phyloP scores from a whole-genome alignment of 805 yeast species.

The Candida michaelii region DNA sequence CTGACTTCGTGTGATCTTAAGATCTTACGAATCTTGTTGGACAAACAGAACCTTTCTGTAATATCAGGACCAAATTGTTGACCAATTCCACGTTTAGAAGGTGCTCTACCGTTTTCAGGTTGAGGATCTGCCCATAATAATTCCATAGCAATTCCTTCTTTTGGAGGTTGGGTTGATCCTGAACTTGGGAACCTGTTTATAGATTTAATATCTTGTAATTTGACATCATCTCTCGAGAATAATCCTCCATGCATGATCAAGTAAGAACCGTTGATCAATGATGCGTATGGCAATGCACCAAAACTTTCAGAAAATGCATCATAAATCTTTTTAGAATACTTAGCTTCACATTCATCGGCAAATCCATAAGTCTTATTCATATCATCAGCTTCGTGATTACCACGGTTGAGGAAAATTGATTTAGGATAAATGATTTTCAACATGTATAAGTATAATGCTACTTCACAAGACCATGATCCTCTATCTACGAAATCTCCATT shows the following conservation, averaged over 20 bases:
- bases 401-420: conserved; percentile 77
- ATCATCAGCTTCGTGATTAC: conserved; percentile 94
- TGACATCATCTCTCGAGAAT: conserved; percentile 72
- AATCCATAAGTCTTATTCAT: conserved; percentile 98
- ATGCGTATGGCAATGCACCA: conserved; percentile 81
- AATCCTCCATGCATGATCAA: conserved; percentile 95
- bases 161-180: conserved; percentile 73
- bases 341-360: conserved; percentile 91
- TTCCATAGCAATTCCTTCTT: conserved; percentile 93
- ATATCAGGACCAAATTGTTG: conserved; percentile 96
- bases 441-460: conserved; percentile 75
- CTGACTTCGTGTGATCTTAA: conserved; percentile 96
- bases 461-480: conserved; percentile 98
- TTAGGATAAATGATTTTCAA: conserved; percentile 76
- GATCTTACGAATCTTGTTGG: conserved; percentile 71
- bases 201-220: conserved; percentile 69
- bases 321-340: conserved; percentile 78
- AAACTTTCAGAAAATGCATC: conserved; percentile 84
- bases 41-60: conserved; percentile 72
- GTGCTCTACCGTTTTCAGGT: conserved; percentile 68
- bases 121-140: conserved; percentile 98
- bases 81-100: conserved; percentile 93
- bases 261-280: conserved; percentile 74
- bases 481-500: conserved; percentile 98
- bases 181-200: conserved; percentile 61